Base-by-base conservation (phyloP, 179 eudicot genomes). In the Spergularia azorica region DNA sequence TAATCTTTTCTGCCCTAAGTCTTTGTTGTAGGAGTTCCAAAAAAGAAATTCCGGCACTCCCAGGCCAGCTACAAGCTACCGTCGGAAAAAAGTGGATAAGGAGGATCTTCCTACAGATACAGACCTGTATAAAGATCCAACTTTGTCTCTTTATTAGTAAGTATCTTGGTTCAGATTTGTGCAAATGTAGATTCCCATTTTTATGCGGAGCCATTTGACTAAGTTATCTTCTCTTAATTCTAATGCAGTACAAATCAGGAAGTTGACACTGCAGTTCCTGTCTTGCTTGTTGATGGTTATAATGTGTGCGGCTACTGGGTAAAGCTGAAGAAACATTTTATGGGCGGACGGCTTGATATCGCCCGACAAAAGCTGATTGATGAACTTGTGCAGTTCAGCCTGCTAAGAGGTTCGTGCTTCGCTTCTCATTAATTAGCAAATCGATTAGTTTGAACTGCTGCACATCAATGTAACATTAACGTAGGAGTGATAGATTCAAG, bases 221-320 rank as follows among this genome's bases (percentile, higher is more conserved):
- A 76, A 73, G 74, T 67, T 59, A 70, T 32, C 48, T 80, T 78
- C 69, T 78, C 38, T 73, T 71, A 93, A 84, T 74, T 79, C 92
- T 80, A 77, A 67, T 73, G 75, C 90, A 96, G 99, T 77, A 90
- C 97, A 56, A 86, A 89, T 73, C 93, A 94, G 86, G 95, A 88
- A 14, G 12, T 94, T 54, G 93, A 90, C 63, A 86, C 79, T 70
- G 99, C 90, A 75, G 89, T 77, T 72, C 96, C 99, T 71, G 98
- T 96, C 79, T 87, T 96, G 83, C 97, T 96, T 66, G 98, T 96
- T 83, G 99, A 96, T 88, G 99, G 98, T 56, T 96, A 96, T 80
- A 96, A 96, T 80, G 96, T 96, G 62, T 96, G 99, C 72, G 99
- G 99, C 74, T 96, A 89, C 81, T 96, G 99, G 99, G 78, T 80